Percentiles rank a stretch among this genome's conserved stretches.
These are phyloP conservation scores for Martensiomyces pterosporus DNA, from an alignment of 192 early-diverging fungal species.

Conservation along the genomic window DNA sequence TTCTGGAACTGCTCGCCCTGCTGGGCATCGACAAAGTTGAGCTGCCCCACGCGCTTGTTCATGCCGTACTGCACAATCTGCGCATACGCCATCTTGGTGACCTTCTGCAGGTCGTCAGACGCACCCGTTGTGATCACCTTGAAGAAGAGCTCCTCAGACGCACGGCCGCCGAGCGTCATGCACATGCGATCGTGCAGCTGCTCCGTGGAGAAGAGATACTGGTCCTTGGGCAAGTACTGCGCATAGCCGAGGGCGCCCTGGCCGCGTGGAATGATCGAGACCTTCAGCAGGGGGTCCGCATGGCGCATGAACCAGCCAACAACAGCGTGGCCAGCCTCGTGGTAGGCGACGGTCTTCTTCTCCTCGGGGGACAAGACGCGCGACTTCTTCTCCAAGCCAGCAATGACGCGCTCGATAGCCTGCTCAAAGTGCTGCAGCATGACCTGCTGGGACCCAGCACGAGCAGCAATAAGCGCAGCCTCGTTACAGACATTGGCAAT, in stretches of 20 bases:
- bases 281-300: conserved; percentile 95
- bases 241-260: conserved; percentile 95
- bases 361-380: conserved; percentile 91
- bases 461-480: conserved; percentile 95
- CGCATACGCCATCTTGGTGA: conserved; percentile 96
- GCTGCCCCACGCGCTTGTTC: conserved; percentile 80
- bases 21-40: conserved; percentile 73
- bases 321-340: conserved; percentile 99
- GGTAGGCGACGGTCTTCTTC: conserved; percentile 99
- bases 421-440: conserved; percentile 88
- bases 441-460: conserved; percentile 73
- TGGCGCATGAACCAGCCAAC: conserved; percentile 96
- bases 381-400: conserved; percentile 96
- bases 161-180: conserved; percentile 83
- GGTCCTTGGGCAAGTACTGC: conserved; percentile 97
- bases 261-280: conserved; percentile 97
- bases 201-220: conserved; percentile 88
- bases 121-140: conserved; percentile 92
- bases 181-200: conserved; percentile 91
- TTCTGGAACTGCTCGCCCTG: conserved; percentile 81
- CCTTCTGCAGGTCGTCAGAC: conserved; percentile 95
- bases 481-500: conserved; percentile 99
- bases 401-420: conserved; percentile 98
- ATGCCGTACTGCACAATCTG: conserved; percentile 95
- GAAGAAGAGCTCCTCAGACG: conserved; percentile 92